phyloP scores from a whole-genome alignment of 225 moss, liverwort and hornwort genomes.

The Rhytidiadelphus loreus region DNA sequence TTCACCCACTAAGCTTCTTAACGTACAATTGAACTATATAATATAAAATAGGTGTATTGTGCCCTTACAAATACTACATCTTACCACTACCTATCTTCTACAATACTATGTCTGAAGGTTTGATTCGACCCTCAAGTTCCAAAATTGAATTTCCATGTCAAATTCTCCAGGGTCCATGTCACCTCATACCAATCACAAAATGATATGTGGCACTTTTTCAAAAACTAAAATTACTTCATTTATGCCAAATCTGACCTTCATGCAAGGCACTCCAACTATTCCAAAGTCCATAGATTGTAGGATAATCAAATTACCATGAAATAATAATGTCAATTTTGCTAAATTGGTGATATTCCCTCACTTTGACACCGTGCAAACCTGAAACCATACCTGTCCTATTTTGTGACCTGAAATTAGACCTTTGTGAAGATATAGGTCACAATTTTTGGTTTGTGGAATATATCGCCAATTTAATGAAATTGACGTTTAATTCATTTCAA shows the following conservation, averaged over 20 bases:
- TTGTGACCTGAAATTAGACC: neutral
- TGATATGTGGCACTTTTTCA: neutral
- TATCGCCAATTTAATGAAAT: neutral
- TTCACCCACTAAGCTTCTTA: neutral
- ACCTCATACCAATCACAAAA: neutral
- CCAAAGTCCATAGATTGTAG: neutral
- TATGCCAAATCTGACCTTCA: accelerated
- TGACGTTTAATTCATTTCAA: neutral
- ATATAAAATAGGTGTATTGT: neutral
- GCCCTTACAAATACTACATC: neutral
- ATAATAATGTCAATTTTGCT: too few species aligned
- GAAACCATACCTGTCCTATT: neutral
- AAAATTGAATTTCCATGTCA: neutral
- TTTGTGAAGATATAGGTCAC: neutral
- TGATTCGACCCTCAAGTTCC: neutral
- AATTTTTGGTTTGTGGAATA: neutral
- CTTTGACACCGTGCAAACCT: neutral
- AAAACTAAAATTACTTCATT: too few species aligned
- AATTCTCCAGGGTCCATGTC: accelerated
- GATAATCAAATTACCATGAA: neutral
- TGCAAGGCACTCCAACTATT: accelerated
- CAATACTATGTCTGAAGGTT: accelerated
- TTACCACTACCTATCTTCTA: neutral
- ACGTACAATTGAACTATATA: neutral
- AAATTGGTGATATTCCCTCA: neutral